These are phyloP conservation scores for Diplotaxis tenuifolia DNA, from an alignment of 345 rosid genomes.

Conservation along the genomic window DNA sequence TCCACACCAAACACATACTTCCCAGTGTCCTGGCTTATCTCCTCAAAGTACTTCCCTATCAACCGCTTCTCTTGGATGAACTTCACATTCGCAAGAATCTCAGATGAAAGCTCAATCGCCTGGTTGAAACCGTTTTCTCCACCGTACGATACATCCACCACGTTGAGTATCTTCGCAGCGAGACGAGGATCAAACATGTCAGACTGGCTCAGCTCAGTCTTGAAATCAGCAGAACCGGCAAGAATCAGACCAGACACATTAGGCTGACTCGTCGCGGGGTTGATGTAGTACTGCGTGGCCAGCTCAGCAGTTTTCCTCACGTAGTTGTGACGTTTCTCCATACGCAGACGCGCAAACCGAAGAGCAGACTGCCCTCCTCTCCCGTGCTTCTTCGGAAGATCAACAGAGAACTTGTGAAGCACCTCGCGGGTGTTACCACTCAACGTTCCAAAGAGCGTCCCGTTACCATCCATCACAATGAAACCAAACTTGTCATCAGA, in stretches of 20 bases:
- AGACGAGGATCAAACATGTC: conserved; percentile 15
- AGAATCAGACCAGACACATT: conserved; percentile 7
- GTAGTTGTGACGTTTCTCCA: conserved; percentile 37
- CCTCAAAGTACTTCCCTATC: conserved; percentile 13
- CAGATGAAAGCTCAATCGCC: conserved; percentile 1
- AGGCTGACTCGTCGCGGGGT: conserved; percentile 8
- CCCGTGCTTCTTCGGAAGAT: conserved; percentile 49
- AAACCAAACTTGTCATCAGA: conserved; percentile 32
- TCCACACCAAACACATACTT: conserved; percentile 9
- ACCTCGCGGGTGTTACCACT: conserved; percentile 44
- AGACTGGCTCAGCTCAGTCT: conserved; percentile 6
- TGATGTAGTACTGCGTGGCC: conserved; percentile 15
- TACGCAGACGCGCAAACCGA: conserved; percentile 44
- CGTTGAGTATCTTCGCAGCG: neutral
- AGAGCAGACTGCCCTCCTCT: conserved; percentile 52
- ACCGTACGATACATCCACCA: conserved; percentile 5
- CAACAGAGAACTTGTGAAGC: conserved; percentile 43
- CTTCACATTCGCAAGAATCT: conserved; percentile 8
- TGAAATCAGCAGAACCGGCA: conserved; percentile 5
- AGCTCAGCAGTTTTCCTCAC: conserved; percentile 47
- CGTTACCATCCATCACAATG: conserved; percentile 45
- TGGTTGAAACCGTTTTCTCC: conserved; percentile 10
- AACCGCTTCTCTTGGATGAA: conserved; percentile 11
- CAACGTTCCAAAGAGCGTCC: conserved; percentile 45
- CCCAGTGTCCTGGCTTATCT: conserved; percentile 12